Evolutionary conservation across 2,329 filamentous ascomycete genomes (phyloP).

Genomic region (Apiospora hydei): DNA sequence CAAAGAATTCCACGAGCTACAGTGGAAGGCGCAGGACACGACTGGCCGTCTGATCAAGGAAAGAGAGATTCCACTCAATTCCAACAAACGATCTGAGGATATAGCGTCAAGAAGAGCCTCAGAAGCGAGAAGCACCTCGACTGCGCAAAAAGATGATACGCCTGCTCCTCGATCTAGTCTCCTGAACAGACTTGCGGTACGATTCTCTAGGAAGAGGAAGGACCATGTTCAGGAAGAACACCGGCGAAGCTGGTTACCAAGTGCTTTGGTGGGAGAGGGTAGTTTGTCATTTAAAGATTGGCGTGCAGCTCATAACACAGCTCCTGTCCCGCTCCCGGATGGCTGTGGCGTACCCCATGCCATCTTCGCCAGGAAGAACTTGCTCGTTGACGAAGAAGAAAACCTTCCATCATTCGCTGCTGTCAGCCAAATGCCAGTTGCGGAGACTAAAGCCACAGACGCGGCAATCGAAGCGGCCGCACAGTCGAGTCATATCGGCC

Average conservation of each 20-base stretch:
- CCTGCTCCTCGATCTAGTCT: conserved; percentile 35
- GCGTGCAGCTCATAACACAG: conserved; percentile 24
- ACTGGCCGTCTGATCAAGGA: conserved; percentile 46
- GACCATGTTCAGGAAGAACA: conserved; percentile 34
- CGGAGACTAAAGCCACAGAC: conserved; percentile 50
- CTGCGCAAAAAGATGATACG: conserved; percentile 31
- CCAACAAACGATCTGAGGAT: conserved; percentile 31
- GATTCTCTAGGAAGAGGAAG: conserved; percentile 31
- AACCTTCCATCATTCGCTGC: conserved; percentile 44
- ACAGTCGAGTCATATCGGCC: conserved; percentile 37
- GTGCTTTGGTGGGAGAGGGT: conserved; percentile 32
- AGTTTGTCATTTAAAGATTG: conserved; percentile 32
- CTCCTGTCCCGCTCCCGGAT: conserved; percentile 42
- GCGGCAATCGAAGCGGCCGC: conserved; percentile 40
- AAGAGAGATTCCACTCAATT: conserved; percentile 37
- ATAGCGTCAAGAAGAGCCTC: conserved; percentile 31
- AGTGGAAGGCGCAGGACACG: conserved; percentile 44
- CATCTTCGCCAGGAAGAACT: conserved; percentile 53
- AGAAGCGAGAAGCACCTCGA: conserved; percentile 32
- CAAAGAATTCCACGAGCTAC: conserved; percentile 50
- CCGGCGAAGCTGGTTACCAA: conserved; percentile 40
- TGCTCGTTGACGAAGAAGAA: conserved; percentile 43
- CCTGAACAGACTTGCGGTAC: conserved; percentile 35
- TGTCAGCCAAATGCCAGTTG: conserved; percentile 48
- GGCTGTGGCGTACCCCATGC: conserved; percentile 50